Evolutionary conservation across 768 basidiomycete species (phyloP).

Genomic region (Phanerochaete sordida): DNA sequence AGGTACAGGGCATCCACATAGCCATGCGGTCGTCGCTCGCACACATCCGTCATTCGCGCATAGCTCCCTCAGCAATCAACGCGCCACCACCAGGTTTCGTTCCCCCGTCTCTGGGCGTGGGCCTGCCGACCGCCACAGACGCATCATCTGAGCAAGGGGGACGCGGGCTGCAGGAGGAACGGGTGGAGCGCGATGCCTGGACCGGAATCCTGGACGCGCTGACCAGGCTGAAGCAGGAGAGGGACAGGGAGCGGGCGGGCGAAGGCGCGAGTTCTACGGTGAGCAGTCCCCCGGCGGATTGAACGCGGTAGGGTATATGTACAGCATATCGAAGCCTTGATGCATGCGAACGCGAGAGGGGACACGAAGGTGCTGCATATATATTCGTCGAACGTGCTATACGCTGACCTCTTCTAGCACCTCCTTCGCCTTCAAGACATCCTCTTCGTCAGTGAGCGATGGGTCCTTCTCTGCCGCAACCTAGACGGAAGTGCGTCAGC

Average conservation of each 20-base stretch:
- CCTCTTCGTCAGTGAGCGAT: conserved; percentile 31
- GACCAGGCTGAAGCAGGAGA: conserved; percentile 51
- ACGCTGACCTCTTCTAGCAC: conserved; percentile 48
- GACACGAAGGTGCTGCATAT: conserved; percentile 7
- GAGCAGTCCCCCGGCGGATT: not conserved
- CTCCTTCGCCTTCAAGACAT: conserved; percentile 47
- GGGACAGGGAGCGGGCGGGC: conserved; percentile 21
- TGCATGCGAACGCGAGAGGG: not conserved
- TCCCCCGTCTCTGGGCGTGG: conserved; percentile 76
- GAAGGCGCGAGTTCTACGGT: not conserved
- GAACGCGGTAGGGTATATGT: not conserved
- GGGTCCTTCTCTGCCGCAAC: conserved; percentile 41
- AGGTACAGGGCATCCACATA: conserved; percentile 70
- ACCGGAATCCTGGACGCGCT: conserved; percentile 68
- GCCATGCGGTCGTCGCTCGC: conserved; percentile 76
- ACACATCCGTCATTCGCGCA: conserved; percentile 76
- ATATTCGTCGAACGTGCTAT: conserved; percentile 30
- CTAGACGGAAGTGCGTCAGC: conserved; percentile 23
- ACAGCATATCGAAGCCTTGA: not conserved
- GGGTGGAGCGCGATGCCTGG: conserved; percentile 77
- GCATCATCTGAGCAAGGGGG: conserved; percentile 27
- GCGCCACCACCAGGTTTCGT: conserved; percentile 71
- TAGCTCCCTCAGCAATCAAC: conserved; percentile 85
- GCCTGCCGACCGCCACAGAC: conserved; percentile 44
- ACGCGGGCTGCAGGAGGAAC: conserved; percentile 74